Evolutionary conservation across 2,329 filamentous ascomycete species (phyloP).

Genomic region (Incumbomyces delicatus): DNA sequence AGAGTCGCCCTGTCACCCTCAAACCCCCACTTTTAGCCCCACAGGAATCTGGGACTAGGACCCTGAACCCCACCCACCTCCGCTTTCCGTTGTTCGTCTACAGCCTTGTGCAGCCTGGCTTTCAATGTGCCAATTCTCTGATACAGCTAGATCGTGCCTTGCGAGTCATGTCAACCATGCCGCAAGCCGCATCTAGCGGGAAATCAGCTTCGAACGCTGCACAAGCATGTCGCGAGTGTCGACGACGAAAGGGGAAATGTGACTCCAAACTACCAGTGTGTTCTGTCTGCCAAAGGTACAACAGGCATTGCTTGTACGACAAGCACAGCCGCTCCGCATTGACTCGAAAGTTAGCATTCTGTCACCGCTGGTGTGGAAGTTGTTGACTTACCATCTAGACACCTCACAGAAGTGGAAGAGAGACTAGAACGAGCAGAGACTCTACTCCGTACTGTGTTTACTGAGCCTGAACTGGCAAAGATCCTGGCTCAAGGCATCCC

Average conservation of each 20-base stretch:
- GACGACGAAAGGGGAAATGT: conserved; percentile 14
- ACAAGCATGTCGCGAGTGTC: conserved; percentile 16
- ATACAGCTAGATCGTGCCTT: too few species aligned
- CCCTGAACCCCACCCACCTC: too few species aligned
- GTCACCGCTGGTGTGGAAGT: too few species aligned
- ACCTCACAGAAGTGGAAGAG: conserved; percentile 18
- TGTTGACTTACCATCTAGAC: conserved; percentile 5
- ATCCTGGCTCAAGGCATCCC: conserved; percentile 6
- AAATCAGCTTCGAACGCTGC: conserved; percentile 8
- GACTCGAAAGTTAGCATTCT: conserved; percentile 11
- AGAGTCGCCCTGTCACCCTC: too few species aligned
- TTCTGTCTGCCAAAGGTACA: conserved; percentile 17
- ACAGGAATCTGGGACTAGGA: too few species aligned
- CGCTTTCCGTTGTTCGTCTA: too few species aligned
- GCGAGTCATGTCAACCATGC: background rate
- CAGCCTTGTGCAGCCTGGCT: too few species aligned
- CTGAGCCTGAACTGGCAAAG: conserved; percentile 12
- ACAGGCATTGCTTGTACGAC: conserved; percentile 17
- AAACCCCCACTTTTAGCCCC: too few species aligned
- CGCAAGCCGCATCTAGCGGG: background rate
- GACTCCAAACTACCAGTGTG: conserved; percentile 16
- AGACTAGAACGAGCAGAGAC: conserved; percentile 14
- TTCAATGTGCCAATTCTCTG: too few species aligned
- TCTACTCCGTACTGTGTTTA: conserved; percentile 12
- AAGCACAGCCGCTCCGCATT: conserved; percentile 17